Evolutionary conservation across 1,284 basidiomycete genomes (phyloP), one percentile per base, ranked within the genome.

Genomic region (Earliella scabrosa): DNA sequence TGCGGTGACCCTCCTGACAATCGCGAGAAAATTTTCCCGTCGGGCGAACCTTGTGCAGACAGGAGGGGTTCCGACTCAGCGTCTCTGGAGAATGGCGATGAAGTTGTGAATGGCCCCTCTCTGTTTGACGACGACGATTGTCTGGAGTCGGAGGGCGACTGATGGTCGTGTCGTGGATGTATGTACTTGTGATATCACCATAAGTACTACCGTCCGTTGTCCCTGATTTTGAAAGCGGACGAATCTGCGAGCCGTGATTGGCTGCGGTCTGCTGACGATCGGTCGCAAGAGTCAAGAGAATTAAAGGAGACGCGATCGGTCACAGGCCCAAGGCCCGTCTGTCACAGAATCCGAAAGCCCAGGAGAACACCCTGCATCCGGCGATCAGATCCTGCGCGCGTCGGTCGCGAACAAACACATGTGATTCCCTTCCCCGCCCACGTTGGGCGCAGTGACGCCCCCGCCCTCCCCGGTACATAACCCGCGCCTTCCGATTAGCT

Each of bases 21-120:
- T 13, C 29, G 29, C 29, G 29, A 31, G 29, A 31, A 31, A 13
- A 13, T 7, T 31, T 6, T 31, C 7, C 29, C 29, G 29, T 13
- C 20, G 44, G 29, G n/a, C n/a, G 44, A 44, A 18, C 18, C 14
- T 29, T 23, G 27, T 26, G n/a, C 2, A 46, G 32, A 46, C 24
- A 46, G 45, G 45, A 35, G 45, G 14, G 16, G 40, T 24, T 20
- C 7, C 23, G 21, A 43, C 21, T 13, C 40, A 13, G n/a, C n/a
- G n/a, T n/a, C n/a, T n/a, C n/a, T n/a, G n/a, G 40, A 20, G 9
- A n/a, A 14, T 21, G 26, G 20, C 11, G 41, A 21, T 13, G 36
- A 41, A 13, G 45, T 50, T 26, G 27, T 67, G n/a, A 59, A 59
- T 23, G 65, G 65, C 10, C 65, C 65, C 11, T 58, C 55, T 21